Evolutionary conservation across 75 land plant species (phyloP), one percentile per base, ranked within the genome.

Genomic region (Selaginella moellendorffii): DNA sequence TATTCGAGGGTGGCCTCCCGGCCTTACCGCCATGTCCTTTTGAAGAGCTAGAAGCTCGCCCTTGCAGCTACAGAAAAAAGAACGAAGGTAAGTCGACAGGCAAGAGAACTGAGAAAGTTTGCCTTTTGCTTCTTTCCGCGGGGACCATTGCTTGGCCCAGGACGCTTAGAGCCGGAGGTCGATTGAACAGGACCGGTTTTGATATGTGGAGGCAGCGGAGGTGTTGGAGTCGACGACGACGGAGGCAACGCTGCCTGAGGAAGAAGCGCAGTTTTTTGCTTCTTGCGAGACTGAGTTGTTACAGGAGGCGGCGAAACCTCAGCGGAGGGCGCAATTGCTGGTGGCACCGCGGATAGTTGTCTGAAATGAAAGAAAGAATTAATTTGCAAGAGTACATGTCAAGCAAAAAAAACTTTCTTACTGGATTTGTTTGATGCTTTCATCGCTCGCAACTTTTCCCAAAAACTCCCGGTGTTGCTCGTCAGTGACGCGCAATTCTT

Each of bases 391-490:
- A n/a, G n/a, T n/a, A n/a, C n/a, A n/a, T n/a, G n/a, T n/a, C n/a
- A n/a, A 46, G 18, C 10, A 46, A 46, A 46, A 18, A 18, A 18
- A 46, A 56, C 2, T 19, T 56, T 56, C 59, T 56, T 56, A 56
- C 89, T 86, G 75, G 71, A 88, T 85, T 54, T 10, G 79, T 23
- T 71, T 63, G 17, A 88, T 78, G 23, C 71, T 58, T 24, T 84
- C 97, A 72, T 88, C 93, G n/a, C 76, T 68, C 64, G 83, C 81
- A 8, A 88, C 81, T 87, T 86, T 74, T 54, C 78, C 72, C 25
- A 87, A 71, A 62, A 87, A 76, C 25, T 87, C 89, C 59, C 95
- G 63, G 70, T 91, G 97, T 71, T 88, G 96, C 65, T 88, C 95
- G 71, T 91, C 83, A 28, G 88, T 68, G n/a, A 91, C 77, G 69